These are phyloP conservation scores for Fonsecaea pedrosoi DNA, from an alignment of 2,329 filamentous ascomycete genomes.

Conservation along the genomic window DNA sequence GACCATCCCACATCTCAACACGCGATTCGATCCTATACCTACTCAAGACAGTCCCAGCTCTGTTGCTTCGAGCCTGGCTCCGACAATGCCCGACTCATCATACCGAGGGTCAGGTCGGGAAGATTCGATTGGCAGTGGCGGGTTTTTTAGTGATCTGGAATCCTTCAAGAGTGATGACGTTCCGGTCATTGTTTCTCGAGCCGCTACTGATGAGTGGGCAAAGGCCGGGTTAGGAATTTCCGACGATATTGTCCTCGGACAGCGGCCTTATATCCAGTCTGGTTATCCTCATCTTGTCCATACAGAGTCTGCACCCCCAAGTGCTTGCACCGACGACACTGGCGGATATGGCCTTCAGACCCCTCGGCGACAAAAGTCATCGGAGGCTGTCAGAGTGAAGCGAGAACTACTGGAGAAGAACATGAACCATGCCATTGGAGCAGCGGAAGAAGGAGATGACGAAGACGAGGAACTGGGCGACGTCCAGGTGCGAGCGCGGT, in stretches of 20 bases:
- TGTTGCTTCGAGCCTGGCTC: slow-evolving; percentile 75
- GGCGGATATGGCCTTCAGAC: slow-evolving; percentile 48
- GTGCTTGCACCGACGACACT: slow-evolving; percentile 60
- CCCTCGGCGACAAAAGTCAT: slow-evolving; percentile 69
- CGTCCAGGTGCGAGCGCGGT: slow-evolving; percentile 58
- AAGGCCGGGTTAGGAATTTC: slow-evolving; percentile 80
- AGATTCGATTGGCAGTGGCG: slow-evolving; percentile 82
- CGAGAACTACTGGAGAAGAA: slow-evolving; percentile 77
- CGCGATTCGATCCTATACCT: slow-evolving; percentile 53
- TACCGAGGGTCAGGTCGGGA: slow-evolving; percentile 81
- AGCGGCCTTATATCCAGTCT: slow-evolving; percentile 49
- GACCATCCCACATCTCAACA: slow-evolving; percentile 51
- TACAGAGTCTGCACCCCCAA: slow-evolving; percentile 68
- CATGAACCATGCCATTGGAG: slow-evolving; percentile 63
- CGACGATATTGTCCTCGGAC: slow-evolving; percentile 60
- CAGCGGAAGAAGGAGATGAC: slow-evolving; percentile 87
- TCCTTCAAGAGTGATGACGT: slow-evolving; percentile 78
- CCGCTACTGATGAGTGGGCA: slow-evolving; percentile 76
- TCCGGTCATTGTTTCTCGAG: slow-evolving; percentile 75
- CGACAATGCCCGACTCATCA: slow-evolving; percentile 73
- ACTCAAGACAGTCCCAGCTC: slow-evolving; percentile 83
- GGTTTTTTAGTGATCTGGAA: slow-evolving; percentile 85
- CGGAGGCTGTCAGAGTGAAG: slow-evolving; percentile 76
- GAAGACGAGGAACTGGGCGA: slow-evolving; percentile 88
- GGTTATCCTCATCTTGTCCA: slow-evolving; percentile 63